A percentile compares a stretch with the other conserved stretches of the same genome.
Evolutionary conservation across 2,329 filamentous ascomycete species (phyloP).

Genomic region (Colletotrichum orbiculare): DNA sequence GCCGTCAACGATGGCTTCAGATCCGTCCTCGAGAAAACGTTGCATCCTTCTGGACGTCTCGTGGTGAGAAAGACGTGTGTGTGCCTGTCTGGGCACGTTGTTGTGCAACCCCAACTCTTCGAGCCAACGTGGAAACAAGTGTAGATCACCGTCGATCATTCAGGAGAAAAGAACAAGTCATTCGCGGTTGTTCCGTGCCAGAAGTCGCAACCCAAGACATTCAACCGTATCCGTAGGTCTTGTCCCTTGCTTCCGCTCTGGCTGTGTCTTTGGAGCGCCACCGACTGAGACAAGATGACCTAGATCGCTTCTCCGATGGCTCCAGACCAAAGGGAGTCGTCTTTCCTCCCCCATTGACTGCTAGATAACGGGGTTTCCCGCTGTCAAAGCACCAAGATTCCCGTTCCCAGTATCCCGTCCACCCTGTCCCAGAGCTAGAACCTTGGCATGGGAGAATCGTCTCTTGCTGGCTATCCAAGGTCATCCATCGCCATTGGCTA

Average conservation of each 20-base stretch:
- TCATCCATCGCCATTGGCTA: conserved; percentile 65
- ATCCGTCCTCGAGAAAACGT: neutral
- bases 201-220: neutral
- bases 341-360: conserved; percentile 6
- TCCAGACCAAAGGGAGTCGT: conserved; percentile 15
- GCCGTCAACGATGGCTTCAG: too few species aligned
- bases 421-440: conserved; percentile 61
- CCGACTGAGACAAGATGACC: conserved; percentile 5
- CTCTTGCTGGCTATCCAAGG: conserved; percentile 54
- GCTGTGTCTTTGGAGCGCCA: neutral
- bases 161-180: neutral
- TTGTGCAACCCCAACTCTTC: neutral
- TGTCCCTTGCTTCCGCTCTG: neutral
- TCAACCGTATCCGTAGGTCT: conserved; percentile 1
- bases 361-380: conserved; percentile 55
- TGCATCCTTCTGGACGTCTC: neutral
- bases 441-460: conserved; percentile 48
- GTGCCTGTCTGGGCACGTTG: conserved; percentile 2
- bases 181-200: neutral
- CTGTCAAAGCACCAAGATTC: conserved; percentile 57
- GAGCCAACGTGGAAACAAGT: neutral
- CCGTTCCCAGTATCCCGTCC: conserved; percentile 62
- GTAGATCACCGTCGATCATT: conserved; percentile 6
- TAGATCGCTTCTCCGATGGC: conserved; percentile 8
- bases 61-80: conserved; percentile 6